Evolutionary conservation across 2,329 filamentous ascomycete species (phyloP).

Genomic region (Pestalotiopsis sp.): DNA sequence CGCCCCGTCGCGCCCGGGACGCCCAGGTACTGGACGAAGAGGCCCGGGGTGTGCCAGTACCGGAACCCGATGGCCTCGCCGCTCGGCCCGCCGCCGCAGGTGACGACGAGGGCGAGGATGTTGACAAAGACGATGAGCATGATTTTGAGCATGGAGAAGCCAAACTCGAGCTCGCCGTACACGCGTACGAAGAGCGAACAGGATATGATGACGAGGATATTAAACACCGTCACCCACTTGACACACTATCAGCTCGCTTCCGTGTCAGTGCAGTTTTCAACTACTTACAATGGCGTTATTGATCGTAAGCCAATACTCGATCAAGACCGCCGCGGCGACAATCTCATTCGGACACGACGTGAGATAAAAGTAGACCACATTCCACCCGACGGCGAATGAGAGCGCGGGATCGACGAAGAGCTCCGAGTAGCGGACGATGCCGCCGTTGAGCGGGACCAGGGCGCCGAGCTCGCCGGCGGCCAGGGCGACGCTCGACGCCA

Average conservation of each 20-base stretch:
- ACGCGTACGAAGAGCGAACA: background rate
- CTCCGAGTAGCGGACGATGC: constrained; percentile 36
- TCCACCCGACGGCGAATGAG: constrained; percentile 33
- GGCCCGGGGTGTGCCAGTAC: constrained; percentile 52
- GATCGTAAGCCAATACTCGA: constrained; percentile 16
- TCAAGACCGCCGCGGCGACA: constrained; percentile 28
- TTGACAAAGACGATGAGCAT: constrained; percentile 50
- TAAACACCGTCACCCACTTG: constrained; percentile 26
- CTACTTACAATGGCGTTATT: constrained; percentile 21
- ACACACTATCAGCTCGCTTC: background rate
- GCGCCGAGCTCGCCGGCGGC: constrained; percentile 39
- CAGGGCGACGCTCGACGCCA: constrained; percentile 34
- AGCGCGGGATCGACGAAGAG: constrained; percentile 39
- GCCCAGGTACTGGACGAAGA: constrained; percentile 45
- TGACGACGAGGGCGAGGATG: constrained; percentile 49
- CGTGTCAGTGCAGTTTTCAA: fast-evolving
- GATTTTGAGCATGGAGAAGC: constrained; percentile 14
- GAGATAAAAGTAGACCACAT: constrained; percentile 32
- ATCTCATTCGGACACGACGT: constrained; percentile 33
- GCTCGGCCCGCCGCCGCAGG: constrained; percentile 51
- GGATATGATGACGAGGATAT: background rate
- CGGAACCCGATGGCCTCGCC: constrained; percentile 52
- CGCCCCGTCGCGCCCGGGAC: constrained; percentile 31
- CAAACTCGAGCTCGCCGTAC: constrained; percentile 15
- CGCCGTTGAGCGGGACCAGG: constrained; percentile 38